Conservation (phyloP, 768 basidiomycete genomes). For the Terana coerulea region DNA sequence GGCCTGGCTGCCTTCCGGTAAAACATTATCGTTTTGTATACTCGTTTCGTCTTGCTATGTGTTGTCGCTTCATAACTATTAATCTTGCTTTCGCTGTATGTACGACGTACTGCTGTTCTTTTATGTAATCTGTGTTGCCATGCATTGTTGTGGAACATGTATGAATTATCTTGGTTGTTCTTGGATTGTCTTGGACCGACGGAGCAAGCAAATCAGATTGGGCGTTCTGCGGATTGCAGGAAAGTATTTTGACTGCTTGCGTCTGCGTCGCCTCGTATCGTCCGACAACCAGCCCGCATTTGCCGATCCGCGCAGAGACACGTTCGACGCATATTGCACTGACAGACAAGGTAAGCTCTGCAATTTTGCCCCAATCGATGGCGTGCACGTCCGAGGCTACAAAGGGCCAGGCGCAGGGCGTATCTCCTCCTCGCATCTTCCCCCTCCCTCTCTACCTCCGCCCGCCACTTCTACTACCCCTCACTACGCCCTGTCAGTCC, state of each 20-base stretch:
- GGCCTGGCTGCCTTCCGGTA: background rate
- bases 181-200: no score
- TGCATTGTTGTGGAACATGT: background rate
- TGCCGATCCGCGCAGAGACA: constrained; percentile 4
- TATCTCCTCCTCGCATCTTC: background rate
- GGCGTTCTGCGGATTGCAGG: no score
- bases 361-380: constrained; percentile 15
- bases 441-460: constrained; percentile 13
- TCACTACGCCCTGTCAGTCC: constrained; percentile 5
- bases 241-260: no score
- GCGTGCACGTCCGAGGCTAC: background rate
- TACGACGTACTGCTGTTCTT: constrained; percentile 1
- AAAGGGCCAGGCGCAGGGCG: background rate
- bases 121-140: background rate
- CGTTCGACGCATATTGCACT: constrained; percentile 6
- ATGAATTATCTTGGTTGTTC: background rate
- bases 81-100: constrained; percentile 3
- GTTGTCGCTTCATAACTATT: constrained; percentile 1
- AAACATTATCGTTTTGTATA: constrained; percentile 2
- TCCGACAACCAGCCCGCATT: background rate
- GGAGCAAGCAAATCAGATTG: no score
- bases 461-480: constrained; percentile 8
- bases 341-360: background rate
- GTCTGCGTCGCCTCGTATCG: background rate
- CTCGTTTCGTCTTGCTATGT: background rate